A percentile compares a stretch with the other conserved stretches of the same genome.
These are phyloP conservation scores for Pugionium cornutum DNA, from an alignment of 345 rosid genomes.

Conservation along the genomic window DNA sequence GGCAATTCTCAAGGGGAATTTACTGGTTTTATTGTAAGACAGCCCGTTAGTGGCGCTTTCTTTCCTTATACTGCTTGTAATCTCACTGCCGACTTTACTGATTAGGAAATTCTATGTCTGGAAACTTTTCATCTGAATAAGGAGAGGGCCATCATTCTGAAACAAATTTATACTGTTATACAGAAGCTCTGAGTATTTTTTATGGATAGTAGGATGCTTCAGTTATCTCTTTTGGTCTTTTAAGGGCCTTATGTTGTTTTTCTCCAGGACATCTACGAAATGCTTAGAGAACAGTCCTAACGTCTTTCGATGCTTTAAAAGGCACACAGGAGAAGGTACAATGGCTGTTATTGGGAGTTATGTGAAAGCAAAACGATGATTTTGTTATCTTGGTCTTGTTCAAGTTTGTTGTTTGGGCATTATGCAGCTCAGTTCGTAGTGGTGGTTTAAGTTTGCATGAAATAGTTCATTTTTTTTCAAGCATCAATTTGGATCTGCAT, in stretches of 20 bases:
- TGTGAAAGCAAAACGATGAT: constrained; percentile 37
- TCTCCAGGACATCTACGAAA: constrained; percentile 83
- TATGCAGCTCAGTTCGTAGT: constrained; percentile 31
- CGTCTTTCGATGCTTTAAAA: constrained; percentile 75
- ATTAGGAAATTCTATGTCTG: constrained; percentile 45
- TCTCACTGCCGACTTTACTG: constrained; percentile 52
- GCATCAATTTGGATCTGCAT: not conserved
- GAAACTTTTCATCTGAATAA: constrained; percentile 31
- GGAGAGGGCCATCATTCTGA: constrained; percentile 30
- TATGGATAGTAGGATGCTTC: constrained; percentile 24
- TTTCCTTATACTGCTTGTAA: constrained; percentile 44
- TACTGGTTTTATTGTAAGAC: constrained; percentile 98
- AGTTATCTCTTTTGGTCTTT: constrained; percentile 37
- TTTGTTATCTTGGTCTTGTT: constrained; percentile 1
- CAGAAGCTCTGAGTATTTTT: constrained; percentile 1
- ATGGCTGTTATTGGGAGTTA: constrained; percentile 78
- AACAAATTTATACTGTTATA: not conserved
- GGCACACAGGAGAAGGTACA: constrained; percentile 99
- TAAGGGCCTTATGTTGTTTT: constrained; percentile 72
- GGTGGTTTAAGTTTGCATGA: constrained; percentile 24
- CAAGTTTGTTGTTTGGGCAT: not conserved
- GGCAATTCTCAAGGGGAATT: constrained; percentile 78
- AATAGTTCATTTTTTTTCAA: not conserved
- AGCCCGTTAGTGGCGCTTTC: constrained; percentile 79
- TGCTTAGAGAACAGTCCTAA: constrained; percentile 76